These are phyloP conservation scores for Solanum lycopersicoides DNA, from an alignment of 257 asterid genomes.

Conservation along the genomic window DNA sequence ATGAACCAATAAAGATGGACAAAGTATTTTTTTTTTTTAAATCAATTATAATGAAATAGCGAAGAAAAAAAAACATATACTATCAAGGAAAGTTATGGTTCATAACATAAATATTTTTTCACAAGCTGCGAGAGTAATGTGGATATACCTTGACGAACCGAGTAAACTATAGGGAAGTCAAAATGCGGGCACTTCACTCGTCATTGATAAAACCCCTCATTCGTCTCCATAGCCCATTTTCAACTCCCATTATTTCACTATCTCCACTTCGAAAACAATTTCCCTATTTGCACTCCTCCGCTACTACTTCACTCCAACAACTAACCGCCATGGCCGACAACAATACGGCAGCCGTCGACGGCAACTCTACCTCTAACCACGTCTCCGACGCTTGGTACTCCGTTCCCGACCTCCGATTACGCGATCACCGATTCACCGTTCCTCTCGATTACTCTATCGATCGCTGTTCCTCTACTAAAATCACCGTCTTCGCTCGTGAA, in stretches of 20 bases:
- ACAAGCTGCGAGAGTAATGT: background rate
- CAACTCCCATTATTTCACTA: constrained; percentile 2
- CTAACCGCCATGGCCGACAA: constrained; percentile 25
- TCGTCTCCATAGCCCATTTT: constrained; percentile 12
- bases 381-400: constrained; percentile 57
- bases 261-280: background rate
- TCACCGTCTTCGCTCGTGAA: constrained; percentile 78
- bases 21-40: no score
- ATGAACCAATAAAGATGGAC: no score
- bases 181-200: constrained; percentile 21
- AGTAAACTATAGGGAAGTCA: background rate
- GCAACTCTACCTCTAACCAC: constrained; percentile 22
- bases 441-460: constrained; percentile 61
- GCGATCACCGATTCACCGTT: constrained; percentile 75
- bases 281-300: constrained; percentile 6
- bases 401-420: constrained; percentile 81
- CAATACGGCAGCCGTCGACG: background rate
- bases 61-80: background rate
- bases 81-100: no score
- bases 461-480: constrained; percentile 26
- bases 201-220: constrained; percentile 33
- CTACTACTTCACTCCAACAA: constrained; percentile 19
- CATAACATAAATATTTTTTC: background rate
- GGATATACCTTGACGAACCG: background rate
- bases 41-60: no score